phyloP scores from a whole-genome alignment of 148 eudicot genomes.

The Spergularia bocconei region DNA sequence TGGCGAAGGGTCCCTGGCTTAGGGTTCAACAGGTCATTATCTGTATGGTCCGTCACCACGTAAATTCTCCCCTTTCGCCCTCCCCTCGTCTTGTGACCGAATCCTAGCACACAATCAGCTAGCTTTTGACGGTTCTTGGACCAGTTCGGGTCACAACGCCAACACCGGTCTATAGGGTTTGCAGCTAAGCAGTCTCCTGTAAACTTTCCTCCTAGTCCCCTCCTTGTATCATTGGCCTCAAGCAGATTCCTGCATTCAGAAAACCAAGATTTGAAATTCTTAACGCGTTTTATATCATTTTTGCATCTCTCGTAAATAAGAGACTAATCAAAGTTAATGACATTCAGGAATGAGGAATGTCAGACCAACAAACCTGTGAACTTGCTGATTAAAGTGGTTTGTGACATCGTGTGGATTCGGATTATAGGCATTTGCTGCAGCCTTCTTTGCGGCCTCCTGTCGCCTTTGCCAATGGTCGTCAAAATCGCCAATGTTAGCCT shows the following conservation, averaged over 20 bases:
- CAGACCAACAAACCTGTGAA: slow-evolving; percentile 28
- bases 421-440: slow-evolving; percentile 34
- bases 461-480: slow-evolving; percentile 50
- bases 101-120: slow-evolving; percentile 45
- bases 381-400: slow-evolving; percentile 27
- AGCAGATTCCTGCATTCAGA: slow-evolving; percentile 15
- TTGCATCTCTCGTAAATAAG: not conserved
- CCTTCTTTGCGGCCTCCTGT: slow-evolving; percentile 30
- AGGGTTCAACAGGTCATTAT: slow-evolving; percentile 44
- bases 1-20: slow-evolving; percentile 53
- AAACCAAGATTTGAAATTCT: not conserved
- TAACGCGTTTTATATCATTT: not conserved
- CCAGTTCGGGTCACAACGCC: slow-evolving; percentile 51
- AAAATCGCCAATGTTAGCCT: slow-evolving; percentile 28
- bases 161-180: slow-evolving; percentile 57
- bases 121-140: slow-evolving; percentile 35
- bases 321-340: not conserved
- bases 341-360: not conserved
- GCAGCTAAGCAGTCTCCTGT: slow-evolving; percentile 43
- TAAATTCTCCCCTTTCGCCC: slow-evolving; percentile 40
- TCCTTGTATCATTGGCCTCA: slow-evolving; percentile 30
- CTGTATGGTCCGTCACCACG: slow-evolving; percentile 36
- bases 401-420: slow-evolving; percentile 36
- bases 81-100: slow-evolving; percentile 44
- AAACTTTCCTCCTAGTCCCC: slow-evolving; percentile 19